Evolutionary conservation across 805 yeast genomes (phyloP), one percentile per base, ranked within the genome.

Genomic region (Komagataella populi): DNA sequence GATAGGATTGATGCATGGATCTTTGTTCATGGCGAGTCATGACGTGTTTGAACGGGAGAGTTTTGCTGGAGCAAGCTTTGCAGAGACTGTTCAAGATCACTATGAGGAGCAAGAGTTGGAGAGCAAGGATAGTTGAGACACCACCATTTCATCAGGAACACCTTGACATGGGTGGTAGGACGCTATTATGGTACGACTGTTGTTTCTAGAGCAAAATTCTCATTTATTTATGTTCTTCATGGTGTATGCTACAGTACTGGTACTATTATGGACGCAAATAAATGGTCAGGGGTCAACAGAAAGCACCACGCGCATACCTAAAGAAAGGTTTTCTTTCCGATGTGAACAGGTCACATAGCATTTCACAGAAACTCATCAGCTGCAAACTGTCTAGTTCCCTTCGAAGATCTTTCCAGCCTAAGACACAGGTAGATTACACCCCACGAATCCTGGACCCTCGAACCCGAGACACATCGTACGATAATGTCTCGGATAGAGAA

Each of bases 1-100:
- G 46, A 57, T 73, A 48, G 77, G 74, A 6, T 61, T 68, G 46
- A 64, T 69, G 56, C 77, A 73, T 53, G 76, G 73, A 14, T 60
- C 70, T 7, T 60, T 73, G 58, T 55, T 52, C 24, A 52, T 52
- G 54, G 52, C 52, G 3, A 45, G 48, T 18, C 54, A 52, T 36
- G 23, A 45, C n/a, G 49, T 52, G 10, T 52, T 52, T 50, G 54
- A 52, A 45, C 48, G 39, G 14, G 54, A 52, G 30, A n/a, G 39
- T 30, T 30, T 30, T 30, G 39, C 39, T 5, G 39, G 14, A 7
- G 39, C 39, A 30, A 30, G 14, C 39, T 30, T 30, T 30, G 39
- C 39, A 30, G 39, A 30, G 39, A 30, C 39, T 8, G 39, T 30
- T 30, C 39, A 30, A 30, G 39, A 30, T 30, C 39, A 30, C 10